Conservation (phyloP, 306 rosid genomes). For the Aeschynomene evenia region DNA sequence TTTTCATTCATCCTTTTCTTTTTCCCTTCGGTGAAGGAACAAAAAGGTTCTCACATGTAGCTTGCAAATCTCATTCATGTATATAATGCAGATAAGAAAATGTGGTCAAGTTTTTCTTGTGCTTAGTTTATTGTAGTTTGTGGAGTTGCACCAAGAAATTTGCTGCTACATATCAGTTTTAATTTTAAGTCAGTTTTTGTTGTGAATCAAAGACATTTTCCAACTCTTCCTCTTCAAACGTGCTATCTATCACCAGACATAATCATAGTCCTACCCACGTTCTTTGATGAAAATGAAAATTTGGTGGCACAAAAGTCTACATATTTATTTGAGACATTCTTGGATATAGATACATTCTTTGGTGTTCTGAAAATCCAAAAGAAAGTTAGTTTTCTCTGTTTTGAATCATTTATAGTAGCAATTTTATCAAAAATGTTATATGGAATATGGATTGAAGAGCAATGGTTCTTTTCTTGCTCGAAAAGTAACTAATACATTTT, state of each 20-base stretch:
- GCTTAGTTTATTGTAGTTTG: not conserved
- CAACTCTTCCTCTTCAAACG: not conserved
- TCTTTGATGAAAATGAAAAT: not conserved
- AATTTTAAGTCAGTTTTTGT: not conserved
- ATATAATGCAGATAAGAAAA: constrained; percentile 32
- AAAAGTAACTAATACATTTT: no score
- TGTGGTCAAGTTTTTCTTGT: not conserved
- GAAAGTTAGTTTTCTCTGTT: no score
- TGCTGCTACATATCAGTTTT: constrained; percentile 6
- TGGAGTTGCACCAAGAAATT: constrained; percentile 10
- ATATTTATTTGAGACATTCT: not conserved
- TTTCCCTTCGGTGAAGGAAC: constrained; percentile 27
- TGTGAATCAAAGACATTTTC: constrained; percentile 3
- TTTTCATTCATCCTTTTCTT: not conserved
- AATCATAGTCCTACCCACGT: not conserved
- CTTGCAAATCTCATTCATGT: constrained; percentile 39
- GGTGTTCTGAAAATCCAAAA: no score
- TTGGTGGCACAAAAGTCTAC: no score
- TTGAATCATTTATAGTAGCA: not conserved
- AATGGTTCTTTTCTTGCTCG: no score
- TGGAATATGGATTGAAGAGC: no score
- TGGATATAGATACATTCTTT: not conserved
- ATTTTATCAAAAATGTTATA: no score
- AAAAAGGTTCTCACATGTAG: constrained; percentile 13
- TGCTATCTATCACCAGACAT: not conserved